phyloP scores from a whole-genome alignment of 2,329 filamentous ascomycete genomes.

The Cordyceps militaris region DNA sequence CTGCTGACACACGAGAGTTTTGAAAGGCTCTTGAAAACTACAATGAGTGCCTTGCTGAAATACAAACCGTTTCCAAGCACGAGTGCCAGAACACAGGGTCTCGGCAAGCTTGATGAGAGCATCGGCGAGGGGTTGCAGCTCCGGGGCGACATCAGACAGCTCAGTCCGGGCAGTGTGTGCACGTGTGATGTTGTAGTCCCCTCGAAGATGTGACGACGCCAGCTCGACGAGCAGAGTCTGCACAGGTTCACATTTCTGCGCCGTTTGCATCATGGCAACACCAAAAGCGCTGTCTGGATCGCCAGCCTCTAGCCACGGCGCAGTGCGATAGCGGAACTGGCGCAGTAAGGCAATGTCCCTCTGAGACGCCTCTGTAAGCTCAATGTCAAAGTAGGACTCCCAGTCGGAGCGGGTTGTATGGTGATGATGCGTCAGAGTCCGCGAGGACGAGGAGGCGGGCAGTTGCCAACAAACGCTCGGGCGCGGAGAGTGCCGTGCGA shows the following conservation, averaged over 20 bases:
- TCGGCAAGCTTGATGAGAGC: neutral
- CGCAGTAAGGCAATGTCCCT: conserved; percentile 14
- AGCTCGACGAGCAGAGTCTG: conserved; percentile 11
- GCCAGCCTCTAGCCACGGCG: conserved; percentile 19
- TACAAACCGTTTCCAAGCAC: conserved; percentile 11
- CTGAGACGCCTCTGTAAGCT: conserved; percentile 2
- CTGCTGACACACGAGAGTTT: conserved; percentile 14
- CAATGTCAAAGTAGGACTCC: conserved; percentile 17
- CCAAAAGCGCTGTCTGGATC: conserved; percentile 14
- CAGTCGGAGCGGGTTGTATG: conserved; percentile 10
- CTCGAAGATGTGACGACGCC: conserved; percentile 12
- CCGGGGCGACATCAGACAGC: neutral
- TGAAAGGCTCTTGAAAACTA: conserved; percentile 12
- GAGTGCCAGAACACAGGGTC: neutral
- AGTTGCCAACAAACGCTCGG: neutral
- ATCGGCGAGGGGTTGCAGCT: neutral
- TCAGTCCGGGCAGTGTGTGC: neutral
- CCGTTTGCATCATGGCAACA: conserved; percentile 16
- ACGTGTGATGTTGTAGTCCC: neutral
- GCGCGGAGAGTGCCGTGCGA: neutral
- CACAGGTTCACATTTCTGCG: conserved; percentile 10
- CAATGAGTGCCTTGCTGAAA: neutral
- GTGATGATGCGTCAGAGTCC: neutral
- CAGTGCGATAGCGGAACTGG: conserved; percentile 19
- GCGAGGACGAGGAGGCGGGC: neutral